Percentiles rank a stretch among this genome's conserved stretches.
phyloP scores from a whole-genome alignment of 2,329 filamentous ascomycete species.

The Cryphonectria carpinicola region DNA sequence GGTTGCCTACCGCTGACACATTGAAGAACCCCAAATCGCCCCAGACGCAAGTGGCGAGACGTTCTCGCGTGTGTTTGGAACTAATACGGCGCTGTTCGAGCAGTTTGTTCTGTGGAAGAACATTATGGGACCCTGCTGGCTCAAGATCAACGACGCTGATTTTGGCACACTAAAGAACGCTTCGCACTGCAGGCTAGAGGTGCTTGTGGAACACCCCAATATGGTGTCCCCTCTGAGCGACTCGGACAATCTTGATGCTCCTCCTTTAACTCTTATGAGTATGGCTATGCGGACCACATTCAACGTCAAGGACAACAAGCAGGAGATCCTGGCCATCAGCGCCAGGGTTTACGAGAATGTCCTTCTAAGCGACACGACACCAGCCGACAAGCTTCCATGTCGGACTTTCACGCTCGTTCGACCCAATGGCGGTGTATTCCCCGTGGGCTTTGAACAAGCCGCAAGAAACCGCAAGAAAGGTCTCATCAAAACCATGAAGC shows the following conservation, averaged over 20 bases:
- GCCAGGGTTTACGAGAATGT: conserved; percentile 92
- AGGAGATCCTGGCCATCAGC: conserved; percentile 91
- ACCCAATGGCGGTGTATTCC: conserved; percentile 75
- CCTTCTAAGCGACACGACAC: conserved; percentile 82
- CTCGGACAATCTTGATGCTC: conserved; percentile 78
- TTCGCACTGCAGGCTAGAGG: conserved; percentile 96
- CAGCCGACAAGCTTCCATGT: conserved; percentile 85
- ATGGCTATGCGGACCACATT: conserved; percentile 84
- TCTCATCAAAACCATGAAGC: conserved; percentile 78
- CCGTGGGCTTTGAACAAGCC: conserved; percentile 82
- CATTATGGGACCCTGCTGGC: conserved; percentile 98
- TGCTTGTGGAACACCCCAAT: conserved; percentile 78
- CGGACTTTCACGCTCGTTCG: conserved; percentile 91
- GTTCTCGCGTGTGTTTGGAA: conserved; percentile 91
- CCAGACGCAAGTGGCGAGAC: conserved; percentile 77
- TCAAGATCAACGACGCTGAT: conserved; percentile 85
- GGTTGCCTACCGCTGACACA: conserved; percentile 29
- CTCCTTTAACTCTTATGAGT: conserved; percentile 95
- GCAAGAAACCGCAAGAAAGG: conserved; percentile 74
- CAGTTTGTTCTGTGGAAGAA: conserved; percentile 99
- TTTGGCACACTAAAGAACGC: conserved; percentile 86
- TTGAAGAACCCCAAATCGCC: conserved; percentile 68
- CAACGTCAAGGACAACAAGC: conserved; percentile 92
- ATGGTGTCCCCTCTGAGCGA: conserved; percentile 75
- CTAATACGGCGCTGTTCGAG: conserved; percentile 92